phyloP scores from a whole-genome alignment of 2,329 filamentous ascomycete species.

The Paraconiothyrium sp. region DNA sequence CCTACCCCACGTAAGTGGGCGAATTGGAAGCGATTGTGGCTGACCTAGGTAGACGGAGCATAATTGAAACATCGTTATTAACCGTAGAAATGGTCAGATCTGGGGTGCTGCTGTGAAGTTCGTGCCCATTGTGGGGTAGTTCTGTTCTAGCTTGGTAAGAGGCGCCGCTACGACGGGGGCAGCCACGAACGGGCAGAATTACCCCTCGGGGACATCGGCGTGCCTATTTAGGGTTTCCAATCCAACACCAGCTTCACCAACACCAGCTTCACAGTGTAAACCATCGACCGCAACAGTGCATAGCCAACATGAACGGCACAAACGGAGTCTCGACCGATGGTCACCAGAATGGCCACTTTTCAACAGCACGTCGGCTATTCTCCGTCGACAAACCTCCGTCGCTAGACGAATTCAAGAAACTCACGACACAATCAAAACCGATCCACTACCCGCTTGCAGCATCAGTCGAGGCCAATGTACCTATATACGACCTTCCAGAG shows the following conservation, averaged over 20 bases:
- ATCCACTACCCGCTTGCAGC: slow-evolving; percentile 59
- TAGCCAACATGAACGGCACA: not conserved
- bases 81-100: not conserved
- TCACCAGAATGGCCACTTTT: slow-evolving; percentile 15
- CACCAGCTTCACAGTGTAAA: not conserved
- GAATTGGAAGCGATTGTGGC: not conserved
- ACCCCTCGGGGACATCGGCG: not conserved
- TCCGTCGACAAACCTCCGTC: slow-evolving; percentile 45
- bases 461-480: slow-evolving; percentile 61
- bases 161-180: not conserved
- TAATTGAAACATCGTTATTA: not conserved
- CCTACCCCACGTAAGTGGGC: not conserved
- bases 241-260: not conserved
- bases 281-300: not conserved
- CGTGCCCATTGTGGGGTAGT: not conserved
- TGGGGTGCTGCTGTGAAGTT: not conserved
- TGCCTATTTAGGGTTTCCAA: not conserved
- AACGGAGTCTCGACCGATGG: slow-evolving; percentile 9
- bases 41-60: not conserved
- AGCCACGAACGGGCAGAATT: slow-evolving; percentile 5
- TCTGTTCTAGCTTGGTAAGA: not conserved
- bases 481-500: slow-evolving; percentile 62
- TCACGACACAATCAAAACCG: slow-evolving; percentile 55
- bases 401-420: slow-evolving; percentile 55
- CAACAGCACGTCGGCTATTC: slow-evolving; percentile 39